Conservation (phyloP, 2,329 filamentous ascomycete species). For the Xylariaceae sp. region DNA sequence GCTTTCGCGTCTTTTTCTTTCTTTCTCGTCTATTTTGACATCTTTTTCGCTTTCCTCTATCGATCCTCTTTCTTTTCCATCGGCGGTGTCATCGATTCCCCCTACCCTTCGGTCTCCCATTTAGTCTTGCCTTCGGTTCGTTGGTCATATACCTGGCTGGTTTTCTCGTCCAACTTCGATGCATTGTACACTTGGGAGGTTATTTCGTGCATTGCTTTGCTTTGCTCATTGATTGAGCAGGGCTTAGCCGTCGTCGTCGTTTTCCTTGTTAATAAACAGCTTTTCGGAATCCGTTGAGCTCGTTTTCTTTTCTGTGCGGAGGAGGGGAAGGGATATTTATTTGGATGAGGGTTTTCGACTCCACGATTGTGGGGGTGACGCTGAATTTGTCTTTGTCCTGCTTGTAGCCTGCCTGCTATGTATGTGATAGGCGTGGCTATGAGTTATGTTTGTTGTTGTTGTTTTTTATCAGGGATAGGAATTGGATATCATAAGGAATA, state of each 20-base stretch:
- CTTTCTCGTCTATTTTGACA: not conserved
- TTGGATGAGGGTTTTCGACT: constrained; percentile 17
- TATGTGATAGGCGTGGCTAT: too few relatives aligned
- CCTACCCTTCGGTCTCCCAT: too few relatives aligned
- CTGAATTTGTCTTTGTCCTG: too few relatives aligned
- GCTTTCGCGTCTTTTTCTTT: constrained; percentile 1
- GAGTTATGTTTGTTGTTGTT: too few relatives aligned
- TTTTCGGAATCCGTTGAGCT: not conserved
- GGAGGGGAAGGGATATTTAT: too few relatives aligned
- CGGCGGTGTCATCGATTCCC: not conserved
- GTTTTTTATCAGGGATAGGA: too few relatives aligned
- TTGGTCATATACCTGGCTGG: constrained; percentile 4
- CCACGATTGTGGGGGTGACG: constrained; percentile 7
- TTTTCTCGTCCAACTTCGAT: constrained; percentile 4
- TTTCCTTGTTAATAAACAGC: not conserved
- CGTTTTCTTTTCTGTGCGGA: not conserved
- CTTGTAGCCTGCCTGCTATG: too few relatives aligned
- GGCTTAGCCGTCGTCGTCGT: constrained; percentile 4
- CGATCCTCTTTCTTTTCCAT: constrained; percentile 1
- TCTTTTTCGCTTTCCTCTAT: not conserved
- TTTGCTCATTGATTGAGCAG: constrained; percentile 16
- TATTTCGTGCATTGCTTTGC: constrained; percentile 3
- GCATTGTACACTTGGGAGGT: constrained; percentile 13
- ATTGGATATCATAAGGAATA: too few relatives aligned
- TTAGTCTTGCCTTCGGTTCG: not conserved